Evolutionary conservation across 768 basidiomycete species (phyloP), one percentile per base, ranked within the genome.

Genomic region (Sporobolomyces roseus): DNA sequence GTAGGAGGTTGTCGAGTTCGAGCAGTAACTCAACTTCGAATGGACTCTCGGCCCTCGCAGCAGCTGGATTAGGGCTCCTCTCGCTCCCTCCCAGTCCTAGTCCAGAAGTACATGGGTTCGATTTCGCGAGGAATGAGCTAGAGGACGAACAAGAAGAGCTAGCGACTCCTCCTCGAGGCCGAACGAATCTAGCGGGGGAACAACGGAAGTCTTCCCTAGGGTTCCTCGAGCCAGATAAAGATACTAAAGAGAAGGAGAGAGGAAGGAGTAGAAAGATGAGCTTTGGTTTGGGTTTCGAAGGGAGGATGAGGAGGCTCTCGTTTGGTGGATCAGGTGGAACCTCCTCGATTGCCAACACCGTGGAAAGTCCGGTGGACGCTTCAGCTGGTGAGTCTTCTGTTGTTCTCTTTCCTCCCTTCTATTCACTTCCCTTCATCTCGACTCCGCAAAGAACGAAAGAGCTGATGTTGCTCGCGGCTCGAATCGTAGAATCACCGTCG

Each of bases 81-180:
- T 60, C 58, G 30, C 23, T 60, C 2, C 58, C 58, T 7, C 58
- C 58, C 19, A 60, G 58, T 48, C 58, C 58, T 17, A 46, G 33
- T 30, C 45, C 43, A 2, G 45, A 48, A 2, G 30, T 21, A 21
- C 43, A 46, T 12, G 5, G 30, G 27, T 60, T 48, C 45, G 43
- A 46, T 6, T 38, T 33, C 10, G 19, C 12, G 12, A 36, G 36
- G 21, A 17, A 4, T 13, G 17, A 27, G 41, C 29, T 19, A 4
- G 58, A 60, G 29, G 58, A 60, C 16, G 58, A 48, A 29, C 58
- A 35, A 30, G 58, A 60, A 35, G 58, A 60, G 45, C 45, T 60
- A 29, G 43, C 58, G 58, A 49, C 30, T 27, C 58, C 58, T 2
- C 58, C 58, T 60, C 58, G 58, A 2, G 58, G 30, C 23, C 58